phyloP scores from a whole-genome alignment of 2,329 filamentous ascomycete genomes.

The Penicillium olsonii region DNA sequence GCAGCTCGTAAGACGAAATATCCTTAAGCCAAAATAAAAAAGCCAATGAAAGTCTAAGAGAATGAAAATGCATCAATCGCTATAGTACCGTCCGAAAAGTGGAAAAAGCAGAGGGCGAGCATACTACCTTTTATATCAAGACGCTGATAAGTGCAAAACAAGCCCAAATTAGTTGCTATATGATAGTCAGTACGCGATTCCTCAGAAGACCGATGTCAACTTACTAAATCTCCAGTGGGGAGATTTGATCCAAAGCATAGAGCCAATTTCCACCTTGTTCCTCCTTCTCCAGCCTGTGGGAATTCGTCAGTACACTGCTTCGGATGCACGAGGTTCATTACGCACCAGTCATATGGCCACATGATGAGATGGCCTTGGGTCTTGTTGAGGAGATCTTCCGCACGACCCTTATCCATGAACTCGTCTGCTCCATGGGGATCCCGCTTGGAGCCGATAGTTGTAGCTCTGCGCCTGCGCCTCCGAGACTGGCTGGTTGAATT shows the following conservation, averaged over 20 bases:
- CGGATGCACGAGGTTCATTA: not conserved
- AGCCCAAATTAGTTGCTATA: conserved; percentile 31
- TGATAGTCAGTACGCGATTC: conserved; percentile 18
- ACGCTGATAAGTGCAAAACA: conserved; percentile 17
- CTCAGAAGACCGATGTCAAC: conserved; percentile 14
- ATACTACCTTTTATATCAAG: conserved; percentile 5
- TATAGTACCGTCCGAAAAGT: conserved; percentile 13
- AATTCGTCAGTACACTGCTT: conserved; percentile 12
- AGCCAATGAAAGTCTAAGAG: not conserved
- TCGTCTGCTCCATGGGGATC: conserved; percentile 66
- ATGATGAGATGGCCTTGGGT: conserved; percentile 86
- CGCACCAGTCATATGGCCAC: conserved; percentile 90
- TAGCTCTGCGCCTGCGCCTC: conserved; percentile 45
- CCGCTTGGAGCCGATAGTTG: conserved; percentile 48
- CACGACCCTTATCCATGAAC: conserved; percentile 71
- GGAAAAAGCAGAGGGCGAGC: not conserved
- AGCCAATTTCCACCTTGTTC: conserved; percentile 95
- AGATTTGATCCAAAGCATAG: conserved; percentile 93
- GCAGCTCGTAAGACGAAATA: not conserved
- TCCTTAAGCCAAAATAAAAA: not conserved
- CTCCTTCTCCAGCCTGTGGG: conserved; percentile 71
- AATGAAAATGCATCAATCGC: conserved; percentile 15
- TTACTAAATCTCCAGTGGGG: conserved; percentile 89
- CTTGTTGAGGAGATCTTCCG: conserved; percentile 77
- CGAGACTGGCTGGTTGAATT: conserved; percentile 39